Percentiles rank a stretch among this genome's conserved stretches.
Conservation (phyloP, 768 basidiomycete species). For the Collybia nuda region DNA sequence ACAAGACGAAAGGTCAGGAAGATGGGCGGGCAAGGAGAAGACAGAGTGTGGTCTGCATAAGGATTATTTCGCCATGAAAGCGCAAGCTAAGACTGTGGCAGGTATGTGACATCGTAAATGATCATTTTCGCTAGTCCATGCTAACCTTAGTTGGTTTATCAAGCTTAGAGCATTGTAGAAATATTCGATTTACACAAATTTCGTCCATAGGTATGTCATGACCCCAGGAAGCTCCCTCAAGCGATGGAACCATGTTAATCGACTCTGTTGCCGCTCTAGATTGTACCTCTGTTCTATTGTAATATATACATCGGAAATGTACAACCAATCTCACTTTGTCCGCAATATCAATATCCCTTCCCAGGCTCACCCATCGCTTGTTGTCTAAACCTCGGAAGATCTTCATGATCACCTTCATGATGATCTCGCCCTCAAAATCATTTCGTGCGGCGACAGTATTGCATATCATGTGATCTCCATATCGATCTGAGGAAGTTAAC, state of each 20-base stretch:
- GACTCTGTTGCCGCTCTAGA: neutral
- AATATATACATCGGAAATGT: conserved; percentile 4
- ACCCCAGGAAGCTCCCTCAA: too few species aligned
- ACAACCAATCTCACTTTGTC: neutral
- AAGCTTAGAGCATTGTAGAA: conserved; percentile 2
- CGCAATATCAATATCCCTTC: too few species aligned
- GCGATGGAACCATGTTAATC: conserved; percentile 3
- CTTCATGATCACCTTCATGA: too few species aligned
- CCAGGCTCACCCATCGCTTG: too few species aligned
- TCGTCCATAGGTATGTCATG: conserved; percentile 6
- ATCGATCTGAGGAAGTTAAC: conserved; percentile 8
- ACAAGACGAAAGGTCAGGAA: conserved; percentile 84
- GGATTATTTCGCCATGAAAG: conserved; percentile 82
- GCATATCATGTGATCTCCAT: conserved; percentile 17
- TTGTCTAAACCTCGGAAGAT: too few species aligned
- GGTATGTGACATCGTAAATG: conserved; percentile 11
- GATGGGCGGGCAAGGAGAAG: conserved; percentile 91
- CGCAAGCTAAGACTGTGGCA: conserved; percentile 38
- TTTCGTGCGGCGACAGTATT: conserved; percentile 4
- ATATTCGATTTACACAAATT: too few species aligned
- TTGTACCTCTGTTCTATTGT: conserved; percentile 7
- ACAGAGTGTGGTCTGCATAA: conserved; percentile 95
- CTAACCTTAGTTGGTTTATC: neutral
- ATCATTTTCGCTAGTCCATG: neutral
- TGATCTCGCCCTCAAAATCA: conserved; percentile 5